Evolutionary conservation across 2,329 filamentous ascomycete genomes (phyloP).

Genomic region (Huntiella bhutanensis): DNA sequence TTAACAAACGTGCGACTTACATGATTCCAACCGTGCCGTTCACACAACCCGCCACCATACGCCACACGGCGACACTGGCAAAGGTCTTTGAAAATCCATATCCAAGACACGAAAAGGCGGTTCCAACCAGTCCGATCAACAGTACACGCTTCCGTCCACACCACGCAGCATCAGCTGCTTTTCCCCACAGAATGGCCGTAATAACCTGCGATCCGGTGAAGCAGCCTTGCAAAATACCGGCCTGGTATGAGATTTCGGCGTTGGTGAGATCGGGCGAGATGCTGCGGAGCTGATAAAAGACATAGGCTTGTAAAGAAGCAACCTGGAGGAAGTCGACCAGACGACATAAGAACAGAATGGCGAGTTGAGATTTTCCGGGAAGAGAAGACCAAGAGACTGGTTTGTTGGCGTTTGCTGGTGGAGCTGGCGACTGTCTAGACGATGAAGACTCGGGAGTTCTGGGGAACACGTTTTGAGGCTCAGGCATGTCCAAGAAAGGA

Average conservation of each 20-base stretch:
- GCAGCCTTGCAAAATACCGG: slow-evolving; percentile 48
- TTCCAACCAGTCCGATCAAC: slow-evolving; percentile 49
- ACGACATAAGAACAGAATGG: slow-evolving; percentile 49
- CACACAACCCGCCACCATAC: slow-evolving; percentile 41
- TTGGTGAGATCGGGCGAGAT: slow-evolving; percentile 37
- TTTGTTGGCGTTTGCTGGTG: not conserved
- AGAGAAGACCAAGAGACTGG: slow-evolving; percentile 49
- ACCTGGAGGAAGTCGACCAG: slow-evolving; percentile 57
- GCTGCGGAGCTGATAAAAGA: slow-evolving; percentile 57
- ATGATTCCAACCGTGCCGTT: slow-evolving; percentile 32
- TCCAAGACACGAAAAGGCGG: slow-evolving; percentile 46
- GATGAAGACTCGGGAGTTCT: no score
- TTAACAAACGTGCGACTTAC: slow-evolving; percentile 16
- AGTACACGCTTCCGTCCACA: slow-evolving; percentile 51
- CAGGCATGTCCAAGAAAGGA: not conserved
- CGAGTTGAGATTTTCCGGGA: slow-evolving; percentile 51
- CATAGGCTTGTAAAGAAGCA: slow-evolving; percentile 48
- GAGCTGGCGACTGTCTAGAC: not conserved
- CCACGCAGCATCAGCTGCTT: slow-evolving; percentile 38
- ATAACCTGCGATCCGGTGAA: slow-evolving; percentile 58
- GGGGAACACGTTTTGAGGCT: not conserved
- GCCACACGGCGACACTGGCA: slow-evolving; percentile 42
- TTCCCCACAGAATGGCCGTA: slow-evolving; percentile 56
- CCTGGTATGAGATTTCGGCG: slow-evolving; percentile 43
- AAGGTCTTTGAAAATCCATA: slow-evolving; percentile 56